Conservation (phyloP, 2,329 filamentous ascomycete genomes). For the Pseudophaeomoniella oleicola region DNA sequence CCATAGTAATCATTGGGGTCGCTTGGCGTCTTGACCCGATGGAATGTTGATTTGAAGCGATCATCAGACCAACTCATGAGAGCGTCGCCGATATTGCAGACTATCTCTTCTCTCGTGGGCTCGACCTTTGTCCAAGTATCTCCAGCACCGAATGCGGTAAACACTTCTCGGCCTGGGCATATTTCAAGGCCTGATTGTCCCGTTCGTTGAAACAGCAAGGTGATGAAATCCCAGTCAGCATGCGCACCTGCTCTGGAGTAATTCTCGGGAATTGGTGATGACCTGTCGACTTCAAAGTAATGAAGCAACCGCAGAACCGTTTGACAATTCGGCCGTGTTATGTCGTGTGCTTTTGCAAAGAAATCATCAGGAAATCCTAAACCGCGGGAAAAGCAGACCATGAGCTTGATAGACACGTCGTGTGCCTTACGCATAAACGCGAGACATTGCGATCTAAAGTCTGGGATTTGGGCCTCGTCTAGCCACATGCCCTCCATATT, state of each 20-base stretch:
- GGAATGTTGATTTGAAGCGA: conserved; percentile 51
- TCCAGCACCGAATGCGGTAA: conserved; percentile 43
- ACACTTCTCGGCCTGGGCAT: conserved; percentile 47
- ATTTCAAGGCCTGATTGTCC: conserved; percentile 50
- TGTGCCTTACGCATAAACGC: conserved; percentile 43
- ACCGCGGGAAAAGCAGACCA: conserved; percentile 44
- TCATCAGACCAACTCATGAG: conserved; percentile 55
- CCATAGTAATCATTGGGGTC: conserved; percentile 41
- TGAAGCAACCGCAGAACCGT: conserved; percentile 42
- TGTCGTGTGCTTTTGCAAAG: conserved; percentile 41
- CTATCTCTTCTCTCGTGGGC: conserved; percentile 32
- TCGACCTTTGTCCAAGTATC: conserved; percentile 52
- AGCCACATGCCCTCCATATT: conserved; percentile 41
- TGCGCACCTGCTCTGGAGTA: conserved; percentile 47
- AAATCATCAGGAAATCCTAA: conserved; percentile 42
- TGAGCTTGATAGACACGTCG: conserved; percentile 38
- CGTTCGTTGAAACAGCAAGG: conserved; percentile 46
- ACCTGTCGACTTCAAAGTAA: conserved; percentile 34
- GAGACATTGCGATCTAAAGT: conserved; percentile 31
- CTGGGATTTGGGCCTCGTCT: conserved; percentile 29
- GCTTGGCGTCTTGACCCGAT: conserved; percentile 46
- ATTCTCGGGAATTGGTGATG: conserved; percentile 17
- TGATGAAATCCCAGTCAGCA: conserved; percentile 49
- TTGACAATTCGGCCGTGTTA: conserved; percentile 34
- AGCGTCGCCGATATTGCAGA: conserved; percentile 53